Evolutionary conservation across 2,329 filamentous ascomycete species (phyloP).

Genomic region (Ascochyta koolunga): DNA sequence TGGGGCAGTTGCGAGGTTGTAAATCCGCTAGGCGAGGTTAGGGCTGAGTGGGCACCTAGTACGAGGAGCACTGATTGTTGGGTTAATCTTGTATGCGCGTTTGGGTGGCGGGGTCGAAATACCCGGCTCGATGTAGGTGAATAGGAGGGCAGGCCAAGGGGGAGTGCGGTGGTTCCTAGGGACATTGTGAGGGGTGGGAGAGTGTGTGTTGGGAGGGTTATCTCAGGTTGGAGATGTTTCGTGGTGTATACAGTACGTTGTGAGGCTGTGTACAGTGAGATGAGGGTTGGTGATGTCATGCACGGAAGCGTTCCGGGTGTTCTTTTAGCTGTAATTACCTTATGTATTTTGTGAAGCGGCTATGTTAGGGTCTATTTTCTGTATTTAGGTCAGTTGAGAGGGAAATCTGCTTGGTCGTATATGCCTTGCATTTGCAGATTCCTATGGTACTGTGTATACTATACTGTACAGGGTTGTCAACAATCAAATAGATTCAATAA

Average conservation of each 20-base stretch:
- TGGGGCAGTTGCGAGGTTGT: slow-evolving; percentile 24
- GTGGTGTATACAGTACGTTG: background rate
- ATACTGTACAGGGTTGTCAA: too few species aligned
- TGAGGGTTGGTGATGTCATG: background rate
- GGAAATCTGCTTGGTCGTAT: too few species aligned
- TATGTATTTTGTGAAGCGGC: too few species aligned
- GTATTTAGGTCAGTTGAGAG: too few species aligned
- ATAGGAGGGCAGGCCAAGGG: slow-evolving; percentile 34
- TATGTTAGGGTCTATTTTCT: too few species aligned
- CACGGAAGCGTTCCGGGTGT: background rate
- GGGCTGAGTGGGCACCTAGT: slow-evolving; percentile 23
- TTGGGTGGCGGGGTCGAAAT: slow-evolving; percentile 8
- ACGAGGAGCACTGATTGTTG: too few species aligned
- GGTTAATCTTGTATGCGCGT: too few species aligned
- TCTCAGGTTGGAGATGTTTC: background rate
- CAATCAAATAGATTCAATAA: too few species aligned
- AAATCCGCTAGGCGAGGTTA: slow-evolving; percentile 19
- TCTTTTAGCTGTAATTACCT: too few species aligned
- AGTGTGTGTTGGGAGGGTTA: background rate
- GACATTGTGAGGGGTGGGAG: slow-evolving; percentile 19
- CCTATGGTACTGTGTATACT: too few species aligned
- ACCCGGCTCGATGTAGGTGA: slow-evolving; percentile 36
- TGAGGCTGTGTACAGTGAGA: background rate
- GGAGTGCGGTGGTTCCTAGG: slow-evolving; percentile 28
- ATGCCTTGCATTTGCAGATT: too few species aligned